These are phyloP conservation scores for Camellia japonica DNA, from an alignment of 148 eudicot species.

Conservation along the genomic window DNA sequence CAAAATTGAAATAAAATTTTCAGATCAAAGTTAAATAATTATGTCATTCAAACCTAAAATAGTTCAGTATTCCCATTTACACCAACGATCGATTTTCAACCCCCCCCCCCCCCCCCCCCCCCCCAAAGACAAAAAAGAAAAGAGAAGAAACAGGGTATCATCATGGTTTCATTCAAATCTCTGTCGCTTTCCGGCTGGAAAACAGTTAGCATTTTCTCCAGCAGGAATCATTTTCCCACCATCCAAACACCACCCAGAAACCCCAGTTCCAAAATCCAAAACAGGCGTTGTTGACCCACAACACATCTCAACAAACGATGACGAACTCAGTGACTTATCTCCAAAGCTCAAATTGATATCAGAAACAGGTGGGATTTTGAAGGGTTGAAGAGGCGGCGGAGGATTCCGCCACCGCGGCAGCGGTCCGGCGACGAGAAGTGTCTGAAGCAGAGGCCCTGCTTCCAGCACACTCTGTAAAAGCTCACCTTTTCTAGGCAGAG, in stretches of 20 bases:
- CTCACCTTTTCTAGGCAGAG: slow-evolving; percentile 55
- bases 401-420: slow-evolving; percentile 70
- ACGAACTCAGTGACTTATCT: slow-evolving; percentile 2
- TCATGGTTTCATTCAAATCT: slow-evolving; percentile 8
- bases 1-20: background rate
- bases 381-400: slow-evolving; percentile 32
- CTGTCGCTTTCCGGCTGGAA: slow-evolving; percentile 13
- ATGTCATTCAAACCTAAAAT: slow-evolving; percentile 17
- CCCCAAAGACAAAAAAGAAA: background rate
- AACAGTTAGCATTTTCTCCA: background rate
- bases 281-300: slow-evolving; percentile 24
- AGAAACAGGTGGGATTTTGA: slow-evolving; percentile 38
- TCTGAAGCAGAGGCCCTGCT: slow-evolving; percentile 56
- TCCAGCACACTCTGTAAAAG: slow-evolving; percentile 50
- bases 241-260: slow-evolving; percentile 12
- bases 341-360: background rate
- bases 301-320: slow-evolving; percentile 24
- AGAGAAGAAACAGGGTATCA: background rate
- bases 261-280: slow-evolving; percentile 25
- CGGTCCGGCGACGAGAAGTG: slow-evolving; percentile 49
- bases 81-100: background rate
- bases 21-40: slow-evolving; percentile 7
- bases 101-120: background rate
- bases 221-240: slow-evolving; percentile 1
- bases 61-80: slow-evolving; percentile 11